Evolutionary conservation across 805 yeast genomes (phyloP), one percentile per base, ranked within the genome.

Genomic region (Wickerhamomyces rabaulensis): DNA sequence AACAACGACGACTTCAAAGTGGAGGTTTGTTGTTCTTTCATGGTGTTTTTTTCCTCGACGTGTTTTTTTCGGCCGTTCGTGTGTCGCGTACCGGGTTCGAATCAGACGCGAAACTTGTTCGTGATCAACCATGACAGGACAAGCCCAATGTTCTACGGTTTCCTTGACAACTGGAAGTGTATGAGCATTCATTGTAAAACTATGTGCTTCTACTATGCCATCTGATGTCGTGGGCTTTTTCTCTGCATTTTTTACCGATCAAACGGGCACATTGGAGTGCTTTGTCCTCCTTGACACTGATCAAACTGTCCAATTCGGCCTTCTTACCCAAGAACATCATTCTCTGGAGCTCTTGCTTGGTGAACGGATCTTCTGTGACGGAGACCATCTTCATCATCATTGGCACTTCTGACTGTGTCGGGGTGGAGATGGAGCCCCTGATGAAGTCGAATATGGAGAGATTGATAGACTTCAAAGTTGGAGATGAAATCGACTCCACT

Each of bases 241-340:
- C 36, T 6, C 36, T n/a, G 20, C 36, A 33, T 10, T 16, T 16
- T 16, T 33, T 7, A 4, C 36, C 36, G 6, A 33, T 33, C 20
- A 33, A 33, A 33, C 16, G 36, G 19, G 20, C 36, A 17, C 36
- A 33, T 5, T 33, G 20, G 12, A 33, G 36, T 4, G 36, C 36
- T 16, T 33, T 33, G 12, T 33, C 36, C 36, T 33, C 36, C 16
- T 33, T 33, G 4, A 4, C 36, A n/a, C 13, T 33, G 19, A 33
- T 12, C 23, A 36, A 20, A 20, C 66, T 68, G 51, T 75, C 79
- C 75, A 84, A 74, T 62, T 84, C 91, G 3, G 82, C 75, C 57
- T 83, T 83, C 49, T 74, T 77, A 36, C 67, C 65, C 12, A 80
- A 68, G 42, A 75, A 68, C 58, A 83, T 55, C 42, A 82, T 83